These are phyloP conservation scores for Marasmius sp. DNA, from an alignment of 1,284 basidiomycete genomes.

Conservation along the genomic window DNA sequence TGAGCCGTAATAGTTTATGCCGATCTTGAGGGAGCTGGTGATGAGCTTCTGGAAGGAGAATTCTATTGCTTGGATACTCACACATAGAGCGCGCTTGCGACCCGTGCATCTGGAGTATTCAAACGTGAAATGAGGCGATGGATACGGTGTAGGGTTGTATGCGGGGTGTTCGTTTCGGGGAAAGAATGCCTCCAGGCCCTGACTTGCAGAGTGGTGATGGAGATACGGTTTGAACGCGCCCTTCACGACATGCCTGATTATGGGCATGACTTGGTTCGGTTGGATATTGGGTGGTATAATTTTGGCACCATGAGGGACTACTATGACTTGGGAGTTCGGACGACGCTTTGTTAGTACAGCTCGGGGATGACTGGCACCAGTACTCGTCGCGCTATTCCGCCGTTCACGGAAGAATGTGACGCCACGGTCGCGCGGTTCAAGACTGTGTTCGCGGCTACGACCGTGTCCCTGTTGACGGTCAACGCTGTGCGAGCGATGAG, in stretches of 20 bases:
- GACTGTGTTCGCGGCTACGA: too few relatives aligned
- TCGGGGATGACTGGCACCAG: too few relatives aligned
- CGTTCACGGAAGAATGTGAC: too few relatives aligned
- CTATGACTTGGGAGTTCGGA: neutral
- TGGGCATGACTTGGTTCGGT: neutral
- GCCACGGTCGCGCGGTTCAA: too few relatives aligned
- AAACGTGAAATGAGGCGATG: conserved; percentile 32
- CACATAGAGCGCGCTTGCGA: conserved; percentile 70
- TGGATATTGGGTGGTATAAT: neutral
- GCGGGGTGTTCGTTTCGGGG: conserved; percentile 10
- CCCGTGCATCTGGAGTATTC: conserved; percentile 75
- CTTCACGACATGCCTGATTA: neutral
- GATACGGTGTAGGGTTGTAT: conserved; percentile 12
- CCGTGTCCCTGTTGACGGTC: too few relatives aligned
- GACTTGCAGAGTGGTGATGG: neutral
- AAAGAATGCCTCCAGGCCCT: neutral
- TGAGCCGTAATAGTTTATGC: conserved; percentile 78
- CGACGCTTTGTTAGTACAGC: neutral
- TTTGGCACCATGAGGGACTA: too few relatives aligned
- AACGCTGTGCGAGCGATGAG: neutral
- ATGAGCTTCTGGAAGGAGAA: conserved; percentile 10
- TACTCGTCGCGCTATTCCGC: too few relatives aligned
- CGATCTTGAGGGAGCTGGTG: conserved; percentile 46
- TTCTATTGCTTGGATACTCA: conserved; percentile 31
- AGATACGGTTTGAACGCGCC: neutral